phyloP scores from a whole-genome alignment of 768 basidiomycete genomes.

The Crassisporium funariophilum region DNA sequence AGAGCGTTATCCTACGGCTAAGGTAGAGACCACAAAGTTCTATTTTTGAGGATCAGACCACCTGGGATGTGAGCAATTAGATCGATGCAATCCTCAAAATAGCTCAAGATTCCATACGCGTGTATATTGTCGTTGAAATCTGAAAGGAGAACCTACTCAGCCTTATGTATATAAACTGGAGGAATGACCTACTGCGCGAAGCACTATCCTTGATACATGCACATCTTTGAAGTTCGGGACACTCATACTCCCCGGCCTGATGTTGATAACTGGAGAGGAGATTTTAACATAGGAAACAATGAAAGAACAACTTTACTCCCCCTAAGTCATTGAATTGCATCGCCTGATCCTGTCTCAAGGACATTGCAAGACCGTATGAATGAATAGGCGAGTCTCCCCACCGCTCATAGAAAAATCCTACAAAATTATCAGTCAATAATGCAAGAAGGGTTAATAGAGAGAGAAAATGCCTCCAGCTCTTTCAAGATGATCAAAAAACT shows the following conservation, averaged over 20 bases:
- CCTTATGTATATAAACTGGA: background rate
- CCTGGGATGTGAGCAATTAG: too few relatives aligned
- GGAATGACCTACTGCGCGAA: background rate
- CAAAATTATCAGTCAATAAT: background rate
- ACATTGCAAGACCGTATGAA: conserved; percentile 30
- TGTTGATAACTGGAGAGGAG: conserved; percentile 25
- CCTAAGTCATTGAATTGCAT: conserved; percentile 30
- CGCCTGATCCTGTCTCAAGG: conserved; percentile 29
- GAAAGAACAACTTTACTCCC: conserved; percentile 7
- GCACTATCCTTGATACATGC: conserved; percentile 24
- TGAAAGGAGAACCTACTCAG: background rate
- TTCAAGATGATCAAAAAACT: conserved; percentile 28
- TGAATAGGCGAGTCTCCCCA: conserved; percentile 33
- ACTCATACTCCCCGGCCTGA: conserved; percentile 28
- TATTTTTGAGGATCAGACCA: too few relatives aligned
- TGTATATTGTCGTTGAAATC: conserved; percentile 8
- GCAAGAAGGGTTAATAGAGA: background rate
- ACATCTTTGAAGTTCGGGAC: conserved; percentile 23
- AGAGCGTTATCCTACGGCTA: too few relatives aligned
- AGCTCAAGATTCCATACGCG: conserved; percentile 8
- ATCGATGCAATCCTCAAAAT: too few relatives aligned
- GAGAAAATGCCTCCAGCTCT: conserved; percentile 21
- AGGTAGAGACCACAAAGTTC: too few relatives aligned
- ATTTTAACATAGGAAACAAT: background rate
- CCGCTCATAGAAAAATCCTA: conserved; percentile 34